Evolutionary conservation across 352 stramenopile species (phyloP), one percentile per base, ranked within the genome.

Genomic region (Hyaloperonospora brassicae): DNA sequence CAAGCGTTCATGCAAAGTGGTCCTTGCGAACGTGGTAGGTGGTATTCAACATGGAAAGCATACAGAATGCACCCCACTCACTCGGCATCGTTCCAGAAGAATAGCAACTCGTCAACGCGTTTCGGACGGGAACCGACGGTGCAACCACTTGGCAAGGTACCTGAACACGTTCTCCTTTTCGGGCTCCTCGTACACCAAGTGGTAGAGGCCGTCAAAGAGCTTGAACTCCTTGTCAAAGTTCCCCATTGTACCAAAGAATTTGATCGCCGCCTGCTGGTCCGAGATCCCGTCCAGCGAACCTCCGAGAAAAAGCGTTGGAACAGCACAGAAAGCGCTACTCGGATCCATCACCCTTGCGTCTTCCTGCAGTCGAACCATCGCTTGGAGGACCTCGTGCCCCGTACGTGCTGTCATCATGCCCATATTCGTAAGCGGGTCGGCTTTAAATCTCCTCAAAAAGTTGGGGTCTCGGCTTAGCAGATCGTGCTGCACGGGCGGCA

Each of bases 151-250:
- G 2, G 50, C 57, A 39, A 80, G 57, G 38, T 76, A 66, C 36
- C 62, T 57, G 2, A 83, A 61, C 27, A 86, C 76, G 36, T 67
- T 49, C 14, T 83, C 70, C 17, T 65, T 66, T 52, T 84, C 73
- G 2, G 70, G 70, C 22, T 84, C 76, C 35, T 84, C 64, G 43
- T 78, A 86, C 34, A 84, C 57, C 34, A 73, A 66, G 67, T 86
- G 73, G 48, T 63, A 84, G 2, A 81, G 55, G 5, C 71, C 76
- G 2, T 73, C 62, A 56, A 81, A 86, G 27, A 79, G 51, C 43
- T 82, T 82, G 38, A 83, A 76, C 41, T 77, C 58, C 59, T 84
- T 86, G 63, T 86, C 72, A 12, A 66, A 58, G 50, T 71, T 80
- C 30, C 52, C 66, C 54, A 84, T 69, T 27, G 57, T 58, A 6